Evolutionary conservation across 768 basidiomycete genomes (phyloP).

Genomic region (Boletales sp.): DNA sequence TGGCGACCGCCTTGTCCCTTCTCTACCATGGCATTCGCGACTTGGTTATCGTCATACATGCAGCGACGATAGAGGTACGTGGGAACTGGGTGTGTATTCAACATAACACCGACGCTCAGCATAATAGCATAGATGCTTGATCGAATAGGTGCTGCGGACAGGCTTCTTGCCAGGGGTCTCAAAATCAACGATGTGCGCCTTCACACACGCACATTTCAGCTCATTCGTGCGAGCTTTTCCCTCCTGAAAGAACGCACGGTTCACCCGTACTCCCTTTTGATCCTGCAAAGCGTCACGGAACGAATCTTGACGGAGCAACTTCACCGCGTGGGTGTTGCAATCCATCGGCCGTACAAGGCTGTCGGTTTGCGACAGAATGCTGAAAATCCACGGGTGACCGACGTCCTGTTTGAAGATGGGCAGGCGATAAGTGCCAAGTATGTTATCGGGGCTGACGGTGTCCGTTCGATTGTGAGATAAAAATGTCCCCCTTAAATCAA

Average conservation of each 20-base stretch:
- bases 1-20: constrained; percentile 42
- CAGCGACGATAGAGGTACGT: constrained; percentile 47
- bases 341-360: constrained; percentile 39
- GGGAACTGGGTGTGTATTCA: background rate
- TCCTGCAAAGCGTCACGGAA: constrained; percentile 41
- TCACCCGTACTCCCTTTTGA: constrained; percentile 38
- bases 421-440: constrained; percentile 37
- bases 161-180: background rate
- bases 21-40: constrained; percentile 37
- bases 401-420: constrained; percentile 45
- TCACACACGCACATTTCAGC: constrained; percentile 24
- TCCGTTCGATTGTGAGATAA: constrained; percentile 38
- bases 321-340: constrained; percentile 25
- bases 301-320: constrained; percentile 34
- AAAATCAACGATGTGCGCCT: constrained; percentile 12
- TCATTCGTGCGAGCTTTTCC: constrained; percentile 32
- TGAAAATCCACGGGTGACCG: constrained; percentile 24
- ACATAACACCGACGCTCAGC: background rate
- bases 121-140: background rate
- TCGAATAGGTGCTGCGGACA: background rate
- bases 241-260: constrained; percentile 37
- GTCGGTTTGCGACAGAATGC: constrained; percentile 31
- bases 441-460: constrained; percentile 48
- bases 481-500: background rate
- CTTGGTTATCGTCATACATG: constrained; percentile 40